Base-by-base conservation (phyloP, 345 rosid species). In the Acer negundo region DNA sequence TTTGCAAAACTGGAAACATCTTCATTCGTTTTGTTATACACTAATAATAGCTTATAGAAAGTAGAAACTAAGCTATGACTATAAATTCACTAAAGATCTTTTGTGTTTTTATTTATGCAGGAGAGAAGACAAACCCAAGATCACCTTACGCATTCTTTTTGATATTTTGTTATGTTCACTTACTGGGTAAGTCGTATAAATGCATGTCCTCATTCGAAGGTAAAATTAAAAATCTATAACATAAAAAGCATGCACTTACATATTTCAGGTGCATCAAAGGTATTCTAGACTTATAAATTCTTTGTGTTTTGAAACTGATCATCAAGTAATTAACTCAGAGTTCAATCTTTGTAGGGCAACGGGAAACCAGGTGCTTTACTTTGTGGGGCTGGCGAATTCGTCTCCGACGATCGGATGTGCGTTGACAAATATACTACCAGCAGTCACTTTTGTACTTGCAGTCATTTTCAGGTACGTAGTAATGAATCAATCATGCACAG, bases 321-420 rank as follows among this genome's bases (percentile, higher is more conserved):
- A 31, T 31, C 38, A 31, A 49, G 19, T 64, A 28, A 64, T 13
- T 22, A 31, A 64, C 20, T 22, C 20, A n/a, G 22, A 62, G 9
- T 35, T 35, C 10, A 16, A 67, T 10, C 6, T 15, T 42, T 80
- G 84, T 85, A 96, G 98, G 73, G 95, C 82, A 5, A 88, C 94
- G 0, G 90, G 84, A 79, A 96, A 90, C 76, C 98, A 96, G 75
- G 92, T 90, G 19, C 85, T 96, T 22, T 94, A 94, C 78, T 96
- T 96, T 49, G 51, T 94, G 19, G 99, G 99, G 20, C 87, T 96
- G 20, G 80, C 87, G 69, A 78, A 90, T 78, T 83, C 99, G 22
- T 82, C 92, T 56, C 93, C 99, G 2, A 94, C 96, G 3, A 79
- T 92, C 66, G 98, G 92, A n/a, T 92, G 97, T 77, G 98, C 99